phyloP scores from a whole-genome alignment of 257 asterid species.

The Solanum paucissectum region DNA sequence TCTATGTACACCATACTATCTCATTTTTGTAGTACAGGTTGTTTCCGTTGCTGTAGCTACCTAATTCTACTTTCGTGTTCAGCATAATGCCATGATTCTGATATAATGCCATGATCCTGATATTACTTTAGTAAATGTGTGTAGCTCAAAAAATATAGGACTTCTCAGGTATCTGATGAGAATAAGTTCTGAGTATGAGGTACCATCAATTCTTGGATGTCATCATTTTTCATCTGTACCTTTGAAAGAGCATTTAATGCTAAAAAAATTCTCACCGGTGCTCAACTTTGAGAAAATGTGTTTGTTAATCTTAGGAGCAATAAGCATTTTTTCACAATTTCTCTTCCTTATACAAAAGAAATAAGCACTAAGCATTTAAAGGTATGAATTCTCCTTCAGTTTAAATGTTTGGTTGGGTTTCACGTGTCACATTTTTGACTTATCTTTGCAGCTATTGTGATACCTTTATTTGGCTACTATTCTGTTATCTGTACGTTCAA shows the following conservation, averaged over 20 bases:
- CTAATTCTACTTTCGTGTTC: neutral
- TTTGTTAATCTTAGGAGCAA: neutral
- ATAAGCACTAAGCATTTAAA: neutral
- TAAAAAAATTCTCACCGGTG: neutral
- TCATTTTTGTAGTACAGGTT: neutral
- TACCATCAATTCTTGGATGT: neutral
- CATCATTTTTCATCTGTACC: neutral
- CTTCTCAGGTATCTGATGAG: neutral
- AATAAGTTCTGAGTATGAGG: neutral
- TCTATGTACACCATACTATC: neutral
- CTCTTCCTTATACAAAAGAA: neutral
- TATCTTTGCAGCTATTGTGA: neutral
- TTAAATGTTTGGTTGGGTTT: neutral
- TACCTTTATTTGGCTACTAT: neutral
- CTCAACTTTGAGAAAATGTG: neutral
- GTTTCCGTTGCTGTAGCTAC: neutral
- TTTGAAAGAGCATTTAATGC: neutral
- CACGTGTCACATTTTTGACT: neutral
- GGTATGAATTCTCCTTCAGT: neutral
- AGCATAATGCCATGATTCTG: neutral
- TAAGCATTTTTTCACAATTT: neutral
- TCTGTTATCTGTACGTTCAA: neutral
- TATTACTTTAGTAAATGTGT: neutral
- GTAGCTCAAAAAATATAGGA: neutral
- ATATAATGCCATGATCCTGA: neutral